These are phyloP conservation scores for Vicia sativa DNA, from an alignment of 306 rosid genomes.

Conservation along the genomic window DNA sequence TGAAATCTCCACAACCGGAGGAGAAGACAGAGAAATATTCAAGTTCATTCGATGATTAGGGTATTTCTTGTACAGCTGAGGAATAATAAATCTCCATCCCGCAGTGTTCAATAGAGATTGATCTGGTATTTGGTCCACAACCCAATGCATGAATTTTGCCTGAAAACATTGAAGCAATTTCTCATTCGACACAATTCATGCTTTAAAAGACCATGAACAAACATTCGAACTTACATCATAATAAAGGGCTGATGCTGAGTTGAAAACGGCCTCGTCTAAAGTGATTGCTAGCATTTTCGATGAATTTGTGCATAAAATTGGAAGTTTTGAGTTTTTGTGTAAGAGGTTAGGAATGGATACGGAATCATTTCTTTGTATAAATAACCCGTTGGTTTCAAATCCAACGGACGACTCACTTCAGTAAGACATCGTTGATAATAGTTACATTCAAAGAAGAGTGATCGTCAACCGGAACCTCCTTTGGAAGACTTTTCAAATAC, in stretches of 20 bases:
- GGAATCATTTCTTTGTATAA: constrained; percentile 46
- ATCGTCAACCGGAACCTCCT: constrained; percentile 71
- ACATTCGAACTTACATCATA: constrained; percentile 60
- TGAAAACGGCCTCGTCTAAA: constrained; percentile 81
- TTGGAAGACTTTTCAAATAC: constrained; percentile 70
- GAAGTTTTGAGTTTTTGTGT: constrained; percentile 46
- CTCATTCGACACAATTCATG: constrained; percentile 22
- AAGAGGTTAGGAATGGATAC: constrained; percentile 33
- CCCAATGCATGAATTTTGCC: constrained; percentile 95
- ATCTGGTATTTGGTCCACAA: constrained; percentile 81
- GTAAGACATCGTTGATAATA: constrained; percentile 58
- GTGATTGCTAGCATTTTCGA: constrained; percentile 87
- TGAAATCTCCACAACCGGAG: constrained; percentile 69
- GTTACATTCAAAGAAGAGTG: constrained; percentile 74
- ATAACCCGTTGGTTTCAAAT: constrained; percentile 81
- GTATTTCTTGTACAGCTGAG: constrained; percentile 88
- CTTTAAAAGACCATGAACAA: neutral
- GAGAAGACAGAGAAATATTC: constrained; percentile 75
- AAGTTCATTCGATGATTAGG: constrained; percentile 82
- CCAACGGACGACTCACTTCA: constrained; percentile 70
- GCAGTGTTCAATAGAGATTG: constrained; percentile 83
- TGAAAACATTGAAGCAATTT: constrained; percentile 42
- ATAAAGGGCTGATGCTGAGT: constrained; percentile 71
- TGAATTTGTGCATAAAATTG: constrained; percentile 55
- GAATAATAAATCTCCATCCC: constrained; percentile 91